phyloP scores from a whole-genome alignment of 2,329 filamentous ascomycete species.

The Capronia coronata region DNA sequence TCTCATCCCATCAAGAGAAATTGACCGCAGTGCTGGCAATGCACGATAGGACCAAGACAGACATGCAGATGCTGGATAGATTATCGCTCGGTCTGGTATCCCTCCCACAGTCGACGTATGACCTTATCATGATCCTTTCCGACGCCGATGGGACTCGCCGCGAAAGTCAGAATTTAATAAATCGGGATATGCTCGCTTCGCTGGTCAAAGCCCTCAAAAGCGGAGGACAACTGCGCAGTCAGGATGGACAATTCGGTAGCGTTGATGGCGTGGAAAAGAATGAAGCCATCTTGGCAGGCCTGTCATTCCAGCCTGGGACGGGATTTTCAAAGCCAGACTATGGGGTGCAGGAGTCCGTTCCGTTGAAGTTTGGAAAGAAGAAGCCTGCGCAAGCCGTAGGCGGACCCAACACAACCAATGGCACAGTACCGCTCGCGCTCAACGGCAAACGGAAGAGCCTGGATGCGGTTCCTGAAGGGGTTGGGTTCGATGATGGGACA shows the following conservation, averaged over 20 bases:
- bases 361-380: constrained; percentile 61
- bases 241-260: constrained; percentile 56
- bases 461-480: constrained; percentile 46
- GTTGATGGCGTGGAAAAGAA: constrained; percentile 48
- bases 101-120: constrained; percentile 71
- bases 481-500: constrained; percentile 63
- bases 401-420: constrained; percentile 14
- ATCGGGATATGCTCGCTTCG: constrained; percentile 59
- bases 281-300: constrained; percentile 79
- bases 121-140: constrained; percentile 74
- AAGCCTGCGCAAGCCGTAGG: constrained; percentile 32
- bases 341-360: constrained; percentile 51
- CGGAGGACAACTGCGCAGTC: constrained; percentile 61
- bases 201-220: constrained; percentile 65
- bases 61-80: constrained; percentile 97
- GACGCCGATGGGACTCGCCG: constrained; percentile 63
- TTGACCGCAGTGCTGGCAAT: constrained; percentile 64
- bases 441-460: constrained; percentile 41
- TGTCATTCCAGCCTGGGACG: constrained; percentile 54
- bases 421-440: constrained; percentile 24
- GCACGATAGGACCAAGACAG: constrained; percentile 69
- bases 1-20: constrained; percentile 76
- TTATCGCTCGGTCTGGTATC: constrained; percentile 73
- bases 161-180: constrained; percentile 60
- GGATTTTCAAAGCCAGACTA: constrained; percentile 69